Conservation (phyloP, 129 eudicot species). For the Escallonia rubra region DNA sequence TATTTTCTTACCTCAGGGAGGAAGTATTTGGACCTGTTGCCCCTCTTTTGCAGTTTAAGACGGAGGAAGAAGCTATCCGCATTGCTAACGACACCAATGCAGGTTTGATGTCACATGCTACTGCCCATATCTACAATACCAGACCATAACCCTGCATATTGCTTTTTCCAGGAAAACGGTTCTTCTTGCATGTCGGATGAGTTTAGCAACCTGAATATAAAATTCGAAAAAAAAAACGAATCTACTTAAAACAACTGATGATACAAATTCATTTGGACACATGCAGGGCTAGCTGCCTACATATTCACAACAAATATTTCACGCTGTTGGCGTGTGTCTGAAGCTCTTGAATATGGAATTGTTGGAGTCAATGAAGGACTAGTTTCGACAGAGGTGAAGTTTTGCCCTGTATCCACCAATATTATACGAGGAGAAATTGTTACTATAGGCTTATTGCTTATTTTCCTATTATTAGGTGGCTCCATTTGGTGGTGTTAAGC, state of each 20-base stretch:
- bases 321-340: constrained; percentile 89
- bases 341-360: constrained; percentile 92
- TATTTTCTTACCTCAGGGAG: constrained; percentile 40
- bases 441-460: constrained; percentile 3
- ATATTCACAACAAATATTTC: constrained; percentile 52
- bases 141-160: constrained; percentile 2
- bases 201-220: not conserved
- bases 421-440: not conserved
- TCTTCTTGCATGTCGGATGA: not conserved
- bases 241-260: not conserved
- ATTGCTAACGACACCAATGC: constrained; percentile 94
- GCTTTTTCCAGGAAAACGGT: not conserved
- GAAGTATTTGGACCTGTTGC: constrained; percentile 99
- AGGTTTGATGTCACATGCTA: constrained; percentile 34
- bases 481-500: constrained; percentile 93
- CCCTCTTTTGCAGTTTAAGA: constrained; percentile 72
- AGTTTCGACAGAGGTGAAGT: constrained; percentile 73
- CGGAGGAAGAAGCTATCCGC: constrained; percentile 88
- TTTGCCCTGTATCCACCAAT: constrained; percentile 2
- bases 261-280: not conserved
- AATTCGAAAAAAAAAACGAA: not conserved
- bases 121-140: not conserved
- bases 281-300: constrained; percentile 91
- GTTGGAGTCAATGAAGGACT: constrained; percentile 94
- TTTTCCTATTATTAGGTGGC: constrained; percentile 54